Conservation (phyloP, 2,329 filamentous ascomycete genomes). For the Sarocladiaceae sp. region DNA sequence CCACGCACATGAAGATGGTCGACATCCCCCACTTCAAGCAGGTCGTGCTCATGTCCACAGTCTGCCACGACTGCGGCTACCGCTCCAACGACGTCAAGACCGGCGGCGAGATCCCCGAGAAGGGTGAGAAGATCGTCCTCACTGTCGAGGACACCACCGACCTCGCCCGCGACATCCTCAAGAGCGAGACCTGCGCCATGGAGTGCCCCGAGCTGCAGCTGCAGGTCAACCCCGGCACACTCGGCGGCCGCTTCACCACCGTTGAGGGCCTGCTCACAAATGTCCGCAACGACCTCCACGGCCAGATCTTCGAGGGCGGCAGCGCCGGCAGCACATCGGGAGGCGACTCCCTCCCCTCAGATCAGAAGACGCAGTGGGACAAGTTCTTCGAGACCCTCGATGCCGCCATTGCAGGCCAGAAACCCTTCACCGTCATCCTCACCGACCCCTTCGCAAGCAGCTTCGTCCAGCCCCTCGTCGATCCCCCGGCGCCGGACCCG, state of each 20-base stretch:
- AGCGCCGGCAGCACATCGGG: conserved; percentile 40
- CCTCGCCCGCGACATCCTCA: conserved; percentile 86
- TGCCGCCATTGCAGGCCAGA: conserved; percentile 71
- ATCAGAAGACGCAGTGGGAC: conserved; percentile 68
- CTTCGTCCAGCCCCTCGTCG: conserved; percentile 86
- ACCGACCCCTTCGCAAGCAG: conserved; percentile 86
- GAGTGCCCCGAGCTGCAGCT: conserved; percentile 83
- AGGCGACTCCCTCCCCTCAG: conserved; percentile 70
- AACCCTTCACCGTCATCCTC: conserved; percentile 75
- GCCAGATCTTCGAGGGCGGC: conserved; percentile 75
- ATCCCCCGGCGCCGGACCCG: conserved; percentile 62
- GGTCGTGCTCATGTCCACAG: conserved; percentile 90
- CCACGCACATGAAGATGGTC: conserved; percentile 97
- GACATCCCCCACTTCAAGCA: conserved; percentile 98
- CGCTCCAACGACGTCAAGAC: conserved; percentile 97
- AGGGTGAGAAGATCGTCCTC: conserved; percentile 78
- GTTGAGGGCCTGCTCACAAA: conserved; percentile 91
- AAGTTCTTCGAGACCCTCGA: conserved; percentile 74
- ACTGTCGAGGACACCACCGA: conserved; percentile 64
- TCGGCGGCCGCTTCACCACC: conserved; percentile 94
- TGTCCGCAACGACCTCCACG: conserved; percentile 81
- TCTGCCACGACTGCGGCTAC: conserved; percentile 88
- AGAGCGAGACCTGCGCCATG: conserved; percentile 86
- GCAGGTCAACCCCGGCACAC: conserved; percentile 83
- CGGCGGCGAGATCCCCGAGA: conserved; percentile 81